phyloP scores from a whole-genome alignment of 805 yeast genomes.

The Spathaspora arborariae region DNA sequence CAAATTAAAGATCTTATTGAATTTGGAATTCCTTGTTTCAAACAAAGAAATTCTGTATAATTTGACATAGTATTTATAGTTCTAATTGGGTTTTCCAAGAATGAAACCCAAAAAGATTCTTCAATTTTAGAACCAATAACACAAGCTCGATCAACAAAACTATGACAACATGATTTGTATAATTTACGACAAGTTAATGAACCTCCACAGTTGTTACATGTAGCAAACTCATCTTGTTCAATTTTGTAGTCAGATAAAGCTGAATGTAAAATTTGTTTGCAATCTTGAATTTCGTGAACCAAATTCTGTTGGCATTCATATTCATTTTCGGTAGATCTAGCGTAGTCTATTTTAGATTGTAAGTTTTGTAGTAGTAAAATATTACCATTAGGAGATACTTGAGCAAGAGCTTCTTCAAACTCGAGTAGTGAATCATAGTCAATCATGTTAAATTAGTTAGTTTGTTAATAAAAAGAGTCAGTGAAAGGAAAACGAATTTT shows the following conservation, averaged over 20 bases:
- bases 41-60: conserved; percentile 41
- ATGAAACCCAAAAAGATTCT: conserved; percentile 41
- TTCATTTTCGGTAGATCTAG: conserved; percentile 4
- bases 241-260: conserved; percentile 18
- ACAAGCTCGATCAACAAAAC: conserved; percentile 15
- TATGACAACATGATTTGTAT: conserved; percentile 22
- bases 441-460: conserved; percentile 5
- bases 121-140: conserved; percentile 25
- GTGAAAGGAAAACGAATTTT: no score
- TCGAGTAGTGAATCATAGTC: conserved; percentile 27
- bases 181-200: conserved; percentile 11
- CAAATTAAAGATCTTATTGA: conserved; percentile 42
- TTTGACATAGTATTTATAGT: conserved; percentile 46
- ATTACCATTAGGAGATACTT: conserved; percentile 14
- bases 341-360: conserved; percentile 24
- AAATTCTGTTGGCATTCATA: conserved; percentile 6
- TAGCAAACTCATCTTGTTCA: conserved; percentile 28
- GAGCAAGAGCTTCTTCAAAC: conserved; percentile 30
- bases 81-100: conserved; percentile 40
- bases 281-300: not conserved
- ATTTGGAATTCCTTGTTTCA: conserved; percentile 44
- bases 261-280: conserved; percentile 10
- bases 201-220: conserved; percentile 29
- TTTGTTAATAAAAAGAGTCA: not conserved
- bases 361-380: conserved; percentile 20